Percentiles rank a stretch among this genome's conserved stretches.
These are phyloP conservation scores for Neospora caninum DNA, from an alignment of 169 alveolate species.

Conservation along the genomic window DNA sequence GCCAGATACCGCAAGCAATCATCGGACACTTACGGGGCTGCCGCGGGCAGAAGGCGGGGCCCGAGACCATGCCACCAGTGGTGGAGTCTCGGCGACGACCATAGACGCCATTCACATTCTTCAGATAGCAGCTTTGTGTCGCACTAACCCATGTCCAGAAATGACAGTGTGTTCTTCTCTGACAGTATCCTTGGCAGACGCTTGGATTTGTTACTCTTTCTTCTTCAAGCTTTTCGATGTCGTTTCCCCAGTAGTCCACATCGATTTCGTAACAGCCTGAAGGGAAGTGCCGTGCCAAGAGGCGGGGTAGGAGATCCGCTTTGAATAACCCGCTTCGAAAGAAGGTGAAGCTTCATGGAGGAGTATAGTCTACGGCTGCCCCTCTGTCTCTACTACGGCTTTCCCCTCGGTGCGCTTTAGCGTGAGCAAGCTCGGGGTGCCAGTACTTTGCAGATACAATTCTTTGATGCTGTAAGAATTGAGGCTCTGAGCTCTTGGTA, in stretches of 20 bases:
- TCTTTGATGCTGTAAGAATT: no score
- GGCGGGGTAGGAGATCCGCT: not conserved
- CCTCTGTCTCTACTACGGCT: no score
- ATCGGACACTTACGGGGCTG: not conserved
- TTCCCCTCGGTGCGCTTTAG: no score
- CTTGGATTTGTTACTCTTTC: not conserved
- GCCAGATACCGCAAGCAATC: no score
- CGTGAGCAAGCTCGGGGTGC: no score
- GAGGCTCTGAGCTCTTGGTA: no score
- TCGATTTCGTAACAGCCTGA: slow-evolving; percentile 10
- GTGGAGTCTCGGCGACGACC: not conserved
- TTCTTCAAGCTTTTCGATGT: not conserved
- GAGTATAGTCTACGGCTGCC: no score
- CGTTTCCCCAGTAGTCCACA: not conserved
- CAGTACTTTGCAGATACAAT: no score
- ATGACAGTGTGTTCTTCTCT: not conserved
- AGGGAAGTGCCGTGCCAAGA: not conserved
- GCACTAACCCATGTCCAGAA: slow-evolving; percentile 25
- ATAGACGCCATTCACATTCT: not conserved
- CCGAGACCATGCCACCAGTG: slow-evolving; percentile 23
- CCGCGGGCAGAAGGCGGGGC: slow-evolving; percentile 7
- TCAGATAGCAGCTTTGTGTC: slow-evolving; percentile 5
- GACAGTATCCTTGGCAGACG: slow-evolving; percentile 11
- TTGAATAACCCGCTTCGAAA: no score
- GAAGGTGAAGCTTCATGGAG: no score